Evolutionary conservation across 1,284 basidiomycete genomes (phyloP).

Genomic region (Leccinum variabile): DNA sequence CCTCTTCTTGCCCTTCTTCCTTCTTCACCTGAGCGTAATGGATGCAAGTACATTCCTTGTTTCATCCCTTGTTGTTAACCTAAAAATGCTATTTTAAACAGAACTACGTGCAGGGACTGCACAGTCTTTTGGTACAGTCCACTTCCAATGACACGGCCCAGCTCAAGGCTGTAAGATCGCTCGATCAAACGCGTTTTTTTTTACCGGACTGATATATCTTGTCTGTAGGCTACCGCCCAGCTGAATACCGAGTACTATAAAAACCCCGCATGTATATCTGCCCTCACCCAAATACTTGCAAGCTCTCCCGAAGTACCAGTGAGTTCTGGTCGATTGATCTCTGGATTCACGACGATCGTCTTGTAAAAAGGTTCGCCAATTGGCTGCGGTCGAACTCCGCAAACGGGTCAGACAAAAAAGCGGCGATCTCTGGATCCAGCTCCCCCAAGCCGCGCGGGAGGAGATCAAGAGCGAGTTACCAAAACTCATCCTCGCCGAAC

Average conservation of each 20-base stretch:
- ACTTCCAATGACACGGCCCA: slow-evolving; percentile 84
- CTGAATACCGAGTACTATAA: slow-evolving; percentile 94
- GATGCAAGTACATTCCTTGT: slow-evolving; percentile 27
- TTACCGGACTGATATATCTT: slow-evolving; percentile 8
- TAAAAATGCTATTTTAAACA: slow-evolving; percentile 42
- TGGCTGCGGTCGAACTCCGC: slow-evolving; percentile 96
- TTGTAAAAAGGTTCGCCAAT: slow-evolving; percentile 80
- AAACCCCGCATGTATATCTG: slow-evolving; percentile 86
- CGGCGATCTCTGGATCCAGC: slow-evolving; percentile 82
- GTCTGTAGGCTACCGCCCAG: slow-evolving; percentile 80
- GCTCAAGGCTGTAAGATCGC: slow-evolving; percentile 78
- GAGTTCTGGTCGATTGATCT: slow-evolving; percentile 33
- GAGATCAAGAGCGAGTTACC: slow-evolving; percentile 89
- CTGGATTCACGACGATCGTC: slow-evolving; percentile 9
- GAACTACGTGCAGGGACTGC: slow-evolving; percentile 73
- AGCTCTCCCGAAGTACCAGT: slow-evolving; percentile 78
- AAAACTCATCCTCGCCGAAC: slow-evolving; percentile 76
- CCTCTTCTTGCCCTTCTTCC: slow-evolving; percentile 16
- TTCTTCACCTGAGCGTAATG: slow-evolving; percentile 21
- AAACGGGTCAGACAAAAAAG: slow-evolving; percentile 87
- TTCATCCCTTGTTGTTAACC: not conserved
- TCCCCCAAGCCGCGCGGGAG: slow-evolving; percentile 69
- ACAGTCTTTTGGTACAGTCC: slow-evolving; percentile 81
- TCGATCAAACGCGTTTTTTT: slow-evolving; percentile 27
- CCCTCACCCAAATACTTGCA: slow-evolving; percentile 86